These are phyloP conservation scores for Termitomyces bulborhizus DNA, from an alignment of 768 basidiomycete species.

Conservation along the genomic window DNA sequence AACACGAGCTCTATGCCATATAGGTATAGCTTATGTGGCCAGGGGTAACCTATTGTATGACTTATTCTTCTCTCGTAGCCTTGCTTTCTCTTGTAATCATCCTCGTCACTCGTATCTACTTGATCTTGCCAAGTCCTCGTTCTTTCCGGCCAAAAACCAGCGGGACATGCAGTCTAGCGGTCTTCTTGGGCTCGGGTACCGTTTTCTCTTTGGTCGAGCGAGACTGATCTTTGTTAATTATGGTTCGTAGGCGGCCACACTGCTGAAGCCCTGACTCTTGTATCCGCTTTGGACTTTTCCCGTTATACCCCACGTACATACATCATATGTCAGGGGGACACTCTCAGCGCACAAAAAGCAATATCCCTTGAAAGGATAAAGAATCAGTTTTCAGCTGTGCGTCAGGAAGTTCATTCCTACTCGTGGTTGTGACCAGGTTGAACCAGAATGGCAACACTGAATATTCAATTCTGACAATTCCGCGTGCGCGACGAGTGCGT, in stretches of 20 bases:
- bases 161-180: conserved; percentile 46
- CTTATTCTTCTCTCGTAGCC: background rate
- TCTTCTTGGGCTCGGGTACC: conserved; percentile 92
- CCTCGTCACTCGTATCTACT: conserved; percentile 21
- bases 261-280: conserved; percentile 70
- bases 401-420: background rate
- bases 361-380: conserved; percentile 46
- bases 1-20: too few relatives aligned
- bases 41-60: background rate
- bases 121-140: conserved; percentile 18
- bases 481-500: conserved; percentile 84
- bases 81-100: background rate
- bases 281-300: conserved; percentile 65
- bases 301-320: conserved; percentile 79
- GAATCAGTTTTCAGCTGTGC: conserved; percentile 7
- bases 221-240: conserved; percentile 2
- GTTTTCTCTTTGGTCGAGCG: background rate
- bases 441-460: conserved; percentile 4
- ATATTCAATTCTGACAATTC: conserved; percentile 61
- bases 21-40: background rate
- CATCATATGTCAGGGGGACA: conserved; percentile 76
- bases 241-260: conserved; percentile 81
- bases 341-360: conserved; percentile 70
- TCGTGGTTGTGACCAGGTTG: conserved; percentile 1
- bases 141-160: background rate